Percentiles rank a stretch among this genome's conserved stretches.
These are phyloP conservation scores for Phytopythium helicoides DNA, from an alignment of 352 stramenopile genomes.

Conservation along the genomic window DNA sequence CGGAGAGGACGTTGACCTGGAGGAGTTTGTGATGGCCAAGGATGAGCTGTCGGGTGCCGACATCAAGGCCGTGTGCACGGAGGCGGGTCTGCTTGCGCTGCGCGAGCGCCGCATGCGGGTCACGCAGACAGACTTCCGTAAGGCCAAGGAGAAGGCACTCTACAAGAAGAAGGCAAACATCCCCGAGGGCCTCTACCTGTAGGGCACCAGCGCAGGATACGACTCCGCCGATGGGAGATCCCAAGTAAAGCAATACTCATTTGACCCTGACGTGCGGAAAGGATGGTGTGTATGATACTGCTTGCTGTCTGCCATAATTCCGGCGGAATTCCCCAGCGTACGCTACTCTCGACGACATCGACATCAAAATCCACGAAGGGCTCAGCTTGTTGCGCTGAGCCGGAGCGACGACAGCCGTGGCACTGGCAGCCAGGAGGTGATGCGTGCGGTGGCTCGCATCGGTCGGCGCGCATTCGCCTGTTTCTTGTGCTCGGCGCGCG, in stretches of 20 bases:
- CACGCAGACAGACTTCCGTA: constrained; percentile 99
- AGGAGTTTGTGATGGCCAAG: constrained; percentile 99
- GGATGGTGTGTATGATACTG: not conserved
- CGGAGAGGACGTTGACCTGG: constrained; percentile 98
- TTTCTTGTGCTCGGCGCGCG: constrained; percentile 11
- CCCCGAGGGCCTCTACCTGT: constrained; percentile 98
- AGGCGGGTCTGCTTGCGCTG: constrained; percentile 98
- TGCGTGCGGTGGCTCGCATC: constrained; percentile 12
- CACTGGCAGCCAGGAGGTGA: constrained; percentile 34
- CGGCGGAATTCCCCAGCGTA: not conserved
- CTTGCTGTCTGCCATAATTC: not conserved
- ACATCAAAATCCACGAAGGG: not conserved
- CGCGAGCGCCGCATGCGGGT: constrained; percentile 99
- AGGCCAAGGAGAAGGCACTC: constrained; percentile 99
- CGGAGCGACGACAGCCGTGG: constrained; percentile 20
- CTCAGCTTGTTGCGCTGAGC: constrained; percentile 8
- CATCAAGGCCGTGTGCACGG: constrained; percentile 99
- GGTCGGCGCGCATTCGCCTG: constrained; percentile 11
- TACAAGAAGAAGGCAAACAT: constrained; percentile 99
- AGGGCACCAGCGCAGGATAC: constrained; percentile 21
- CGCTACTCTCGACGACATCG: not conserved
- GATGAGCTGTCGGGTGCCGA: constrained; percentile 99
- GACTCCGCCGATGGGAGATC: not conserved
- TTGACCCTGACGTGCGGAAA: constrained; percentile 12
- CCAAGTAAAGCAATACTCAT: constrained; percentile 16